Evolutionary conservation across 805 yeast genomes (phyloP).

Genomic region (Metschnikowia vanudenii): DNA sequence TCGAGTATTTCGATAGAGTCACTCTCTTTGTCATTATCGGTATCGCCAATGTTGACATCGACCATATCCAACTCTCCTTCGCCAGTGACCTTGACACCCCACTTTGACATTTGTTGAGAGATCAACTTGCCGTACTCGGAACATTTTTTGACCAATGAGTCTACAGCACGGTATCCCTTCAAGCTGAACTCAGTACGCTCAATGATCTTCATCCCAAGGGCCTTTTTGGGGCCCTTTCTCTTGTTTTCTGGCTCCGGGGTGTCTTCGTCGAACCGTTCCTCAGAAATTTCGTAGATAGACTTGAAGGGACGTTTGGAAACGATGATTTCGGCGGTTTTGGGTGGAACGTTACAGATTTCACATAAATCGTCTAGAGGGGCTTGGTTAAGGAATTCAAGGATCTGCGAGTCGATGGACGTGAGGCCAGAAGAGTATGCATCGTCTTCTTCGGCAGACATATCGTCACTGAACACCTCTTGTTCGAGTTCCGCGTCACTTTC

Average conservation of each 20-base stretch:
- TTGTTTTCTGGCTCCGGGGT: slow-evolving; percentile 31
- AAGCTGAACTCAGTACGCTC: slow-evolving; percentile 69
- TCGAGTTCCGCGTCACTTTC: slow-evolving; percentile 44
- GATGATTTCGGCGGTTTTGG: slow-evolving; percentile 61
- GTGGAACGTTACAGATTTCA: slow-evolving; percentile 73
- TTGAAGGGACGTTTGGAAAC: slow-evolving; percentile 69
- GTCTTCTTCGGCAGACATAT: slow-evolving; percentile 45
- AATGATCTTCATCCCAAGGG: slow-evolving; percentile 71
- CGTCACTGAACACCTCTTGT: slow-evolving; percentile 49
- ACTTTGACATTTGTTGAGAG: slow-evolving; percentile 65
- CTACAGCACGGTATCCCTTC: slow-evolving; percentile 91
- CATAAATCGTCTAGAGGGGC: slow-evolving; percentile 73
- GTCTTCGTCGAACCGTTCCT: slow-evolving; percentile 46
- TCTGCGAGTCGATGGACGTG: slow-evolving; percentile 58
- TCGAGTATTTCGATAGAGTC: background rate
- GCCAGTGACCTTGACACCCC: slow-evolving; percentile 86
- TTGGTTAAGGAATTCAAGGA: slow-evolving; percentile 73
- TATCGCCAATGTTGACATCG: slow-evolving; percentile 30
- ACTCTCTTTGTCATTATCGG: slow-evolving; percentile 20
- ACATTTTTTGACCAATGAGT: slow-evolving; percentile 83
- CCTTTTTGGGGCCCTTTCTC: slow-evolving; percentile 37
- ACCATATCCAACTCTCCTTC: slow-evolving; percentile 67
- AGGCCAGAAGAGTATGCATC: slow-evolving; percentile 32
- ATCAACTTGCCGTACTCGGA: slow-evolving; percentile 72
- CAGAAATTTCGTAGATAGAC: slow-evolving; percentile 57